These are phyloP conservation scores for Trichomonascaceae sp. DNA, from an alignment of 1,139 yeast species.

Conservation along the genomic window DNA sequence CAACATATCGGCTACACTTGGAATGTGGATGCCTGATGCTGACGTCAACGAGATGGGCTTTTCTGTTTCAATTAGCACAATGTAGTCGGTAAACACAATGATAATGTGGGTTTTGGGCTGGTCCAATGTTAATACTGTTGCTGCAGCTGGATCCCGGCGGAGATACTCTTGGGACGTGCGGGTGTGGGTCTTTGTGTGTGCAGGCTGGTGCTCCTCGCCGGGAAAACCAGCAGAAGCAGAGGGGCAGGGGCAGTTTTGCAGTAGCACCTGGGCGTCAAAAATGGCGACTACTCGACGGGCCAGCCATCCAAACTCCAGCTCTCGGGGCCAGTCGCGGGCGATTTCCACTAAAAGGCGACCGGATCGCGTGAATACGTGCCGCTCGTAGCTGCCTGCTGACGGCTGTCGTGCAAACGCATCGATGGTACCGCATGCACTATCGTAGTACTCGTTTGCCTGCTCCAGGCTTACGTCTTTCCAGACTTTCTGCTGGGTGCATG, in stretches of 20 bases:
- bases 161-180: slow-evolving; percentile 2
- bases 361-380: slow-evolving; percentile 77
- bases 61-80: slow-evolving; percentile 43
- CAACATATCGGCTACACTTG: slow-evolving; percentile 63
- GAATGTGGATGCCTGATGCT: slow-evolving; percentile 32
- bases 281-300: slow-evolving; percentile 75
- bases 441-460: slow-evolving; percentile 33
- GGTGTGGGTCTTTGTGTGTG: background rate
- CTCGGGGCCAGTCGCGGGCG: slow-evolving; percentile 78
- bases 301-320: slow-evolving; percentile 80
- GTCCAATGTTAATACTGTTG: too few relatives aligned
- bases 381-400: slow-evolving; percentile 30
- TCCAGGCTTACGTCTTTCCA: slow-evolving; percentile 28
- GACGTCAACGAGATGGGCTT: slow-evolving; percentile 18
- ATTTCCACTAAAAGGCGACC: slow-evolving; percentile 78
- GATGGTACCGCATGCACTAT: slow-evolving; percentile 49
- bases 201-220: slow-evolving; percentile 8
- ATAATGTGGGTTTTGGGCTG: slow-evolving; percentile 35
- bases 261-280: slow-evolving; percentile 42
- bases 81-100: slow-evolving; percentile 66
- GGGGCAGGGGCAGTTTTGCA: too few relatives aligned
- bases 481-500: slow-evolving; percentile 11
- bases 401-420: slow-evolving; percentile 59
- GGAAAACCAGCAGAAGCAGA: background rate
- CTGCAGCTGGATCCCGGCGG: background rate